Evolutionary conservation across 108 stramenopile genomes (phyloP).

Genomic region (Asterionellopsis glacialis): DNA sequence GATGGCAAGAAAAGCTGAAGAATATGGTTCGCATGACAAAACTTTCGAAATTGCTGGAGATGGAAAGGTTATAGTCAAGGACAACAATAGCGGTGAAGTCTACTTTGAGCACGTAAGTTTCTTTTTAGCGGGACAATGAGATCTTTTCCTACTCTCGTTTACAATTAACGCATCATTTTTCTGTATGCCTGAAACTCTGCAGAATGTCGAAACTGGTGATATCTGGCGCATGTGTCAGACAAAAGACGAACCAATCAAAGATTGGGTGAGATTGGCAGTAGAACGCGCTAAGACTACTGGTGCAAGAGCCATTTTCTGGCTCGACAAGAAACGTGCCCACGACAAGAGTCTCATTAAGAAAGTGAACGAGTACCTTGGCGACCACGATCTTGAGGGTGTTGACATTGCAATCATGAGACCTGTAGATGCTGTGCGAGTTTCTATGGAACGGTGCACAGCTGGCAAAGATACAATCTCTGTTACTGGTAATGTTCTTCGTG

Average conservation of each 20-base stretch:
- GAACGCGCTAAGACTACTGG: slow-evolving; percentile 77
- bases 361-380: slow-evolving; percentile 81
- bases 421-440: slow-evolving; percentile 76
- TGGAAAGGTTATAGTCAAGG: slow-evolving; percentile 71
- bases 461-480: slow-evolving; percentile 90
- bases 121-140: too few relatives aligned
- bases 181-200: slow-evolving; percentile 9
- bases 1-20: slow-evolving; percentile 93
- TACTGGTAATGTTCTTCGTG: slow-evolving; percentile 93
- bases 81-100: slow-evolving; percentile 70
- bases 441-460: slow-evolving; percentile 83
- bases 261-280: slow-evolving; percentile 91
- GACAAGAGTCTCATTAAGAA: slow-evolving; percentile 79
- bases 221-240: slow-evolving; percentile 95
- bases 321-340: slow-evolving; percentile 88
- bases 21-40: slow-evolving; percentile 93
- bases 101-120: slow-evolving; percentile 55
- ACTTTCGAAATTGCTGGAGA: slow-evolving; percentile 78
- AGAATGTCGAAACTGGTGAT: slow-evolving; percentile 81
- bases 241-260: slow-evolving; percentile 87
- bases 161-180: too few relatives aligned
- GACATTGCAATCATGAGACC: slow-evolving; percentile 91
- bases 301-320: slow-evolving; percentile 84
- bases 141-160: too few relatives aligned
- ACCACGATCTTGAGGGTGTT: slow-evolving; percentile 79